phyloP scores from a whole-genome alignment of 306 rosid genomes.

The Rosa persica region DNA sequence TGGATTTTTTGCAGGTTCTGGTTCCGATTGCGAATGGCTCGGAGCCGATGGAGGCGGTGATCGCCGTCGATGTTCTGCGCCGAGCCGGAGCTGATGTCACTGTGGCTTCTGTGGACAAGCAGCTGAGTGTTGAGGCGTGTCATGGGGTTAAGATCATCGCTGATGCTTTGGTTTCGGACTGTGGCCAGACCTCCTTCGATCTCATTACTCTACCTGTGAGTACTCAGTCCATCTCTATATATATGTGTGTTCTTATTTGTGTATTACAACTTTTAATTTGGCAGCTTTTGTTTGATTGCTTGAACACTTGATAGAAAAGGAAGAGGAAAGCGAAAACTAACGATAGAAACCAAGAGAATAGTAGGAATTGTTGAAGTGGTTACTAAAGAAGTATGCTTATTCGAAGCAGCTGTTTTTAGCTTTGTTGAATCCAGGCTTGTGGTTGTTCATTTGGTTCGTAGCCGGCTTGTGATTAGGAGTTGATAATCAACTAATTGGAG shows the following conservation, averaged over 20 bases:
- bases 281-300: constrained; percentile 4
- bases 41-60: constrained; percentile 92
- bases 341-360: background rate
- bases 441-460: background rate
- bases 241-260: background rate
- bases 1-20: constrained; percentile 40
- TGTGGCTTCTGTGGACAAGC: constrained; percentile 69
- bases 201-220: constrained; percentile 78
- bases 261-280: background rate
- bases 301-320: background rate
- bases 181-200: constrained; percentile 54
- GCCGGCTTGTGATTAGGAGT: background rate
- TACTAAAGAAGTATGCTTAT: too few relatives aligned
- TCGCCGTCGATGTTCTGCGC: constrained; percentile 77
- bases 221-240: background rate
- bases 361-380: background rate
- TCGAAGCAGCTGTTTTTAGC: background rate
- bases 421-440: background rate
- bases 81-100: constrained; percentile 91
- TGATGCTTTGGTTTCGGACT: constrained; percentile 63
- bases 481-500: background rate
- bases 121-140: constrained; percentile 60
- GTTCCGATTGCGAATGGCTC: constrained; percentile 88
- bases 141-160: constrained; percentile 75
- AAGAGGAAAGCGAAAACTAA: background rate